Evolutionary conservation across 2,329 filamentous ascomycete species (phyloP).

Genomic region (Alternaria panax): DNA sequence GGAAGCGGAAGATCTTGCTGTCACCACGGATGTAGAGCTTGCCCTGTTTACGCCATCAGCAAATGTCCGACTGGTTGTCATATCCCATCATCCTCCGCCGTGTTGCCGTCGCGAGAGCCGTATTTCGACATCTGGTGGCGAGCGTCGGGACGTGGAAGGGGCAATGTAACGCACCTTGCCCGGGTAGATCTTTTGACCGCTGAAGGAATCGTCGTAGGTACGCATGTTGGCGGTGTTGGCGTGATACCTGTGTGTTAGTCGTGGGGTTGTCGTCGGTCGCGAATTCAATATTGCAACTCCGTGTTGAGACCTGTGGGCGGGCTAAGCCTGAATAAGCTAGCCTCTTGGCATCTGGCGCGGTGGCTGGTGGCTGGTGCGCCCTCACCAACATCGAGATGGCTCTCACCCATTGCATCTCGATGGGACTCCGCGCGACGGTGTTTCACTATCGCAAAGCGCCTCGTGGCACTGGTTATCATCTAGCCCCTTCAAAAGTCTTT

Average conservation of each 20-base stretch:
- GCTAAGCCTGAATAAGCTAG: slow-evolving; percentile 17
- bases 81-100: slow-evolving; percentile 17
- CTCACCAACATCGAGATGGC: background rate
- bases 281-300: slow-evolving; percentile 33
- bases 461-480: background rate
- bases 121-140: slow-evolving; percentile 34
- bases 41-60: slow-evolving; percentile 68
- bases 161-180: slow-evolving; percentile 69
- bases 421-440: background rate
- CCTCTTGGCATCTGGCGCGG: slow-evolving; percentile 18
- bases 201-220: slow-evolving; percentile 82
- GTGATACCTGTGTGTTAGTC: slow-evolving; percentile 51
- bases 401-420: background rate
- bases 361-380: slow-evolving; percentile 11
- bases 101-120: slow-evolving; percentile 22
- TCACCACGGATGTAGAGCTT: slow-evolving; percentile 99
- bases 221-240: slow-evolving; percentile 68
- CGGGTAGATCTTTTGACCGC: slow-evolving; percentile 80
- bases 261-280: slow-evolving; percentile 44
- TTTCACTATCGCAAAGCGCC: background rate
- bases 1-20: slow-evolving; percentile 99
- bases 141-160: slow-evolving; percentile 14
- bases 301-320: slow-evolving; percentile 31
- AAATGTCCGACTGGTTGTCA: slow-evolving; percentile 20
- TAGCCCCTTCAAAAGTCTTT: background rate